Conservation (phyloP, 768 basidiomycete species). For the Inosperma sp. region DNA sequence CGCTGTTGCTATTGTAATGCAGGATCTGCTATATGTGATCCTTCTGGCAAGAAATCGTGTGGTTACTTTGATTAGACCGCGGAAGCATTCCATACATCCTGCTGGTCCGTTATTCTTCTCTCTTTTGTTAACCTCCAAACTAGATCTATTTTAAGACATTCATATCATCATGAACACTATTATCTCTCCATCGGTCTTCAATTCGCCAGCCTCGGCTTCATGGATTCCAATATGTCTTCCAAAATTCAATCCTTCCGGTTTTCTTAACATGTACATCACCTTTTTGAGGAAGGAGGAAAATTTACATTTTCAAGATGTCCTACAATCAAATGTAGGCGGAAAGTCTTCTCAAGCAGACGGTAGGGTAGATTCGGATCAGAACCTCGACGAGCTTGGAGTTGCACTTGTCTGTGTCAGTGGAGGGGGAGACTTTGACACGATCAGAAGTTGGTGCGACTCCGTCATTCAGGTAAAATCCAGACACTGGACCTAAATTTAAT, state of each 20-base stretch:
- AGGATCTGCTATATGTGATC: constrained; percentile 91
- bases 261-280: constrained; percentile 87
- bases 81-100: constrained; percentile 93
- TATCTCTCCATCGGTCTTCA: constrained; percentile 71
- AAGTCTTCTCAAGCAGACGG: constrained; percentile 10
- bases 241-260: constrained; percentile 84
- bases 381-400: constrained; percentile 38
- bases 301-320: constrained; percentile 14
- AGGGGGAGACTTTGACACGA: constrained; percentile 80
- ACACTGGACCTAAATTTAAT: not conserved
- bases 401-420: constrained; percentile 79
- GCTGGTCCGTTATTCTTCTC: constrained; percentile 49
- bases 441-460: constrained; percentile 69
- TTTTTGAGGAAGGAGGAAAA: constrained; percentile 52
- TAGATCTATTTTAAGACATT: constrained; percentile 53
- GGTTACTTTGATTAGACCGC: constrained; percentile 83
- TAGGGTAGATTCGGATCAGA: constrained; percentile 16
- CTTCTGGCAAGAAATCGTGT: constrained; percentile 75
- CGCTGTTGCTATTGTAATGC: not conserved
- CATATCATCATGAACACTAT: constrained; percentile 92
- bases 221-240: constrained; percentile 97
- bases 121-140: not conserved
- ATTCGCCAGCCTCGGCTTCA: constrained; percentile 74
- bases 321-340: constrained; percentile 9
- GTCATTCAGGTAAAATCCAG: constrained; percentile 49